Base-by-base conservation (phyloP, 805 yeast genomes). In the Maudiozyma saulgeensis region DNA sequence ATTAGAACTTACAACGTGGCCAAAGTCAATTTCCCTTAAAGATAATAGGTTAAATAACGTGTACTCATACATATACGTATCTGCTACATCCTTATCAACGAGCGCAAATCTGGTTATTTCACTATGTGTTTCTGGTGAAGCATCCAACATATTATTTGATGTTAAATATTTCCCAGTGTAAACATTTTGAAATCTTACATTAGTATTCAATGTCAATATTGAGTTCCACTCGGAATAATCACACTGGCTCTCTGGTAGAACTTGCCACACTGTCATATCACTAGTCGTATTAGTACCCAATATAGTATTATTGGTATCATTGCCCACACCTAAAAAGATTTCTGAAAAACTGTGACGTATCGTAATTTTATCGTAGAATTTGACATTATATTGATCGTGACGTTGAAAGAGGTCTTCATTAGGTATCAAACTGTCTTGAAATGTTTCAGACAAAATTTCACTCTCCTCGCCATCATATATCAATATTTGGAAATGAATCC, bases 391-490 rank as follows among this genome's bases (percentile, higher is more conserved):
- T 2, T 96, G 78, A 31, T 79, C 79, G 59, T 69, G 75, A 12
- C 90, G 85, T 8, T 6, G 3, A 15, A 44, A 23, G 12, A 15
- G 7, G 59, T 86, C 64, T 21, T 86, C 80, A 45, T 90, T 85
- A 62, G 90, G 97, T 38, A 80, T 82, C 47, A 93, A 75, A 35
- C 96, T 83, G 61, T 88, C 96, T 70, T 93, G 98, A 76, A 93
- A 93, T 51, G 84, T 89, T 7, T 93, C 76, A 15, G 93, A 80
- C 98, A 93, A 93, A 66, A 91, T 89, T 2, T 77, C 75, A 64
- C 91, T 97, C 52, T 99, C 99, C 16, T 96, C 93, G 28, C 99
- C 98, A 1, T 97, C 90, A 57, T 79, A 82, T 57, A 70, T 76
- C 59, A 93, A 77, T 23, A 93, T 78, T 34, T 80, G 77, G 69